Base-by-base conservation (phyloP, 768 basidiomycete species). In the Tephrocybe sp. region DNA sequence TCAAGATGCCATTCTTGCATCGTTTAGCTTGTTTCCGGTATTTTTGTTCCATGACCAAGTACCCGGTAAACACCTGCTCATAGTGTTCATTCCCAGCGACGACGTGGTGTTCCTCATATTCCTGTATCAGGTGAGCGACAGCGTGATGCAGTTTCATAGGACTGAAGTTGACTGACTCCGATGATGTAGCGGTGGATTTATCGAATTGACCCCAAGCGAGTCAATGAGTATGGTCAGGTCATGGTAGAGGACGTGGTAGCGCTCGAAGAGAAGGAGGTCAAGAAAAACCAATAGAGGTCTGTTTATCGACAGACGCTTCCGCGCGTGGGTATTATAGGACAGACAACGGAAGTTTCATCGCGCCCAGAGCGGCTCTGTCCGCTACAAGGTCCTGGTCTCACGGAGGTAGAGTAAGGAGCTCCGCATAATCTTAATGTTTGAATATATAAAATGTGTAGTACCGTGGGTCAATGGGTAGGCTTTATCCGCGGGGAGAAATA, bases 171-270 rank as follows among this genome's bases (percentile, higher is more conserved):
- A 48, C 59, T 67, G 51, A 63, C 33, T 45, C 53, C 48, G 50
- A 58, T 54, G 53, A 59, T 49, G 52, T 68, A 95, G 89, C 87
- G 93, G 50, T 99, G 90, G 89, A 98, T 98, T 69, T 99, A 99
- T 76, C 85, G 92, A 36, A 79, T 98, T 64, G 97, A 99, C 72
- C 89, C 86, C 60, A 90, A 89, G 60, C 88, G 97, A 59, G 81
- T 92, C 59, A 99, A 99, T 70, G 96, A 98, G 74, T 98, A 92
- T 66, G 95, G 95, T 39, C 91, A 96, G 69, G 87, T 92, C 57
- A 68, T 87, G 70, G 71, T 64, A 31, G 68, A 70, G 39, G 83
- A 81, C 63, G 71, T 63, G 53, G 64, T 61, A 39, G 66, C 54
- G 47, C 70, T 72, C 51, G 70, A 65, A 58, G 79, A 83, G 63